phyloP scores from a whole-genome alignment of 2,329 filamentous ascomycete species.

The Penicillium psychrosexuale region DNA sequence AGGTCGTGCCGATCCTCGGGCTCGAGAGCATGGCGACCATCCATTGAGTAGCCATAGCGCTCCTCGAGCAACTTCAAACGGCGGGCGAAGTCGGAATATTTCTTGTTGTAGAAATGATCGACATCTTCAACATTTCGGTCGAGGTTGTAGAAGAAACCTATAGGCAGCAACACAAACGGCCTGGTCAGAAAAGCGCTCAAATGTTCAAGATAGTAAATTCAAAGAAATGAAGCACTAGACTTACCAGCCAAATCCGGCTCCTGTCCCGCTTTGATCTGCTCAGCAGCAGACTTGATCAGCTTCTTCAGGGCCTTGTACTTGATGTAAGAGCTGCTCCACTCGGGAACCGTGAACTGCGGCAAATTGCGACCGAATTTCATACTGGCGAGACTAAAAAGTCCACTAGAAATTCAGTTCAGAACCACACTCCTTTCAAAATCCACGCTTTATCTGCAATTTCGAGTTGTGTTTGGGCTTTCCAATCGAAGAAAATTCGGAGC shows the following conservation, averaged over 20 bases:
- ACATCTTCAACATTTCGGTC: constrained; percentile 97
- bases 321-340: constrained; percentile 52
- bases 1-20: constrained; percentile 88
- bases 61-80: constrained; percentile 83
- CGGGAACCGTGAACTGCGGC: constrained; percentile 49
- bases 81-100: constrained; percentile 78
- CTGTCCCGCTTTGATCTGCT: constrained; percentile 64
- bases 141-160: constrained; percentile 95
- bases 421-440: background rate
- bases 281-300: constrained; percentile 76
- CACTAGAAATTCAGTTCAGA: background rate
- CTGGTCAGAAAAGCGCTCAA: constrained; percentile 20
- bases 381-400: constrained; percentile 15
- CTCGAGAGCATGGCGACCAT: constrained; percentile 70
- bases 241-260: constrained; percentile 87
- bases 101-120: constrained; percentile 95
- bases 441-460: background rate
- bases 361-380: constrained; percentile 54
- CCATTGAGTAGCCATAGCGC: constrained; percentile 73
- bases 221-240: constrained; percentile 33
- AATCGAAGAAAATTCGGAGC: background rate
- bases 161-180: constrained; percentile 7
- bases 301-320: constrained; percentile 70
- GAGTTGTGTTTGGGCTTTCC: background rate
- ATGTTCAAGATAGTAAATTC: constrained; percentile 2